Evolutionary conservation across 2,329 filamentous ascomycete species (phyloP), one percentile per base, ranked within the genome.

Genomic region (Neofusicoccum sp.): DNA sequence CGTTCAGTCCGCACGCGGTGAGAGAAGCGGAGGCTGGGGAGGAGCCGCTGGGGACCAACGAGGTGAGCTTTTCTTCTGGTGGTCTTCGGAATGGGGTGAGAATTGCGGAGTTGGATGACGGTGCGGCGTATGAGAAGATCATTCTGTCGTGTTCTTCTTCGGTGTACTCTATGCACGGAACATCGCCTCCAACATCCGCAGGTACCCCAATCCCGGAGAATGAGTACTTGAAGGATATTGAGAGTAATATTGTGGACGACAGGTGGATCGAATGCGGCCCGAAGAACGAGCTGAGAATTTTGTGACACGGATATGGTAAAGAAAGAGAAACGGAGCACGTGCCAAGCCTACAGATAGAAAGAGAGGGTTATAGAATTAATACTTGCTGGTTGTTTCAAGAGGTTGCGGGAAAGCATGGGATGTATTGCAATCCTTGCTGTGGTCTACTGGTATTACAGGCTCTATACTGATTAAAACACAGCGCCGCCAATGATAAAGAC

Each of bases 401-500:
- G 22, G n/a, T 3, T 5, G 33, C 5, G 12, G 6, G 22, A 22
- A 22, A n/a, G 31, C n/a, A 7, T 31, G 6, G 1, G 29, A 22
- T 7, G 31, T 22, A 22, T 9, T 7, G n/a, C n/a, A 11, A n/a
- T 41, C 22, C n/a, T 39, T 54, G 49, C 34, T 54, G 28, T n/a
- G 8, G 14, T 43, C 14, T 7, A 22, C 22, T 22, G 22, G 22
- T 22, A 45, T 58, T 36, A 45, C 41, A 58, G 8, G 6, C 37
- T 43, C 22, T 49, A 61, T 31, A 31, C 11, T 39, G 31, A n/a
- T 54, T 45, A 83, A 66, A 83, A 83, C 22, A 98, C 94, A 47
- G 93, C 95, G n/a, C 95, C 96, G 1, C 95, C 95, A 73, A 99
- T 95, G 64, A 99, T 97, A 73, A 99, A 99, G 5, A 98, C 81